Percentiles rank a stretch among this genome's conserved stretches.
These are phyloP conservation scores for Moricandia arvensis DNA, from an alignment of 345 rosid species.

Conservation along the genomic window DNA sequence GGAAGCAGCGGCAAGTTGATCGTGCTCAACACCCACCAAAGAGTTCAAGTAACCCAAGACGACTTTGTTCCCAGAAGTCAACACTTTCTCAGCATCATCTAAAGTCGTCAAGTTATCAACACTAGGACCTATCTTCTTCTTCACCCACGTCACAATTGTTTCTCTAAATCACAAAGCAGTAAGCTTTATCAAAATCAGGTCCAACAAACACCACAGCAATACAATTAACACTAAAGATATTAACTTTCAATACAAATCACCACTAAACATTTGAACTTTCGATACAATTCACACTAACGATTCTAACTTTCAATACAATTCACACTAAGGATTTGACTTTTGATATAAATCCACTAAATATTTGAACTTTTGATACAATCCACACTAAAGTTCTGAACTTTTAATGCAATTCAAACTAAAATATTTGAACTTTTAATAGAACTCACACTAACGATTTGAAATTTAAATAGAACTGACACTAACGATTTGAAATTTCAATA, in stretches of 20 bases:
- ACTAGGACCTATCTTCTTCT: conserved; percentile 94
- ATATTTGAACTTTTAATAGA: background rate
- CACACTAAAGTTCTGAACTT: no score
- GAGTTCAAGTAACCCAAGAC: conserved; percentile 84
- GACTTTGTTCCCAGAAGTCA: conserved; percentile 74
- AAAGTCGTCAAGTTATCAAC: conserved; percentile 66
- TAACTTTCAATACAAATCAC: background rate
- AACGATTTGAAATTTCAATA: no score
- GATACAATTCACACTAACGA: background rate
- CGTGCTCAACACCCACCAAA: conserved; percentile 84
- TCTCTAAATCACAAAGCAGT: conserved; percentile 50
- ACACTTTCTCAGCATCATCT: conserved; percentile 79
- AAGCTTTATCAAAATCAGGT: background rate
- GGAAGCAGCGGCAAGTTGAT: conserved; percentile 82
- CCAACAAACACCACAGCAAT: background rate
- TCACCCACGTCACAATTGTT: conserved; percentile 87
- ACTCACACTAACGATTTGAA: background rate
- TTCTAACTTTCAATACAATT: background rate
- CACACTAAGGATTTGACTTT: background rate
- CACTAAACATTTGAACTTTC: background rate
- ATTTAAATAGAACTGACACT: no score
- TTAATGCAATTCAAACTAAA: background rate
- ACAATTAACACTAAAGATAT: background rate
- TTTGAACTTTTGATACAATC: no score
- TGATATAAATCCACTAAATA: no score